Conservation (phyloP, 768 basidiomycete species). For the Xerocomus spinulosus region DNA sequence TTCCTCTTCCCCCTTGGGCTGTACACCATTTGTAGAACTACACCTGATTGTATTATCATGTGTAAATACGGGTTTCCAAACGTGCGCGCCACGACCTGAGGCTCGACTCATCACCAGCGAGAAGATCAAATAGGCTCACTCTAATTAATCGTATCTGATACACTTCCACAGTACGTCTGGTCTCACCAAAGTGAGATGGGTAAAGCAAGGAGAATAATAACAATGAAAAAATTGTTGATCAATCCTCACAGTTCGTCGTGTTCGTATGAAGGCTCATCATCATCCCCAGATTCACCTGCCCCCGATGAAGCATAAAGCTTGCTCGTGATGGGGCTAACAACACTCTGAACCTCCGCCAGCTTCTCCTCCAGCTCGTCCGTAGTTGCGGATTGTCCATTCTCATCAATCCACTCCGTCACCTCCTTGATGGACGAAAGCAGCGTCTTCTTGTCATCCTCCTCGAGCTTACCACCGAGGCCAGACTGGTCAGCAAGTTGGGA, state of each 20-base stretch:
- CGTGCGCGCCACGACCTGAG: not conserved
- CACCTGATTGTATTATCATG: not conserved
- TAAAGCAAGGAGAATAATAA: conserved; percentile 10
- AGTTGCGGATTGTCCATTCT: conserved; percentile 67
- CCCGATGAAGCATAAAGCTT: conserved; percentile 62
- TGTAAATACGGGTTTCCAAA: not conserved
- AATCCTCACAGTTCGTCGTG: conserved; percentile 51
- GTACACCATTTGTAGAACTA: too few species aligned
- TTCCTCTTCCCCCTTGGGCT: not conserved
- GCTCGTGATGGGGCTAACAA: conserved; percentile 81
- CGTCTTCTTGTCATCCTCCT: conserved; percentile 78
- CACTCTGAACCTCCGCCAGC: conserved; percentile 65
- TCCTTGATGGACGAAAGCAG: conserved; percentile 82
- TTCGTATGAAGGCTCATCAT: conserved; percentile 40
- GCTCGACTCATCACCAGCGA: not conserved
- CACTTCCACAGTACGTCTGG: not conserved
- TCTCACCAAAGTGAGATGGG: not conserved
- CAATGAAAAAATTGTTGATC: not conserved
- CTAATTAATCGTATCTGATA: conserved; percentile 14
- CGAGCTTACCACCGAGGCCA: conserved; percentile 86
- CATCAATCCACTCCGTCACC: conserved; percentile 87
- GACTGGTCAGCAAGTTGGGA: conserved; percentile 81
- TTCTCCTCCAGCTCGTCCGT: conserved; percentile 93
- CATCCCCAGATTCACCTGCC: conserved; percentile 33
- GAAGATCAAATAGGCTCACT: conserved; percentile 4